Evolutionary conservation across 2,329 filamentous ascomycete species (phyloP).

Genomic region (Cladosporium sp.): DNA sequence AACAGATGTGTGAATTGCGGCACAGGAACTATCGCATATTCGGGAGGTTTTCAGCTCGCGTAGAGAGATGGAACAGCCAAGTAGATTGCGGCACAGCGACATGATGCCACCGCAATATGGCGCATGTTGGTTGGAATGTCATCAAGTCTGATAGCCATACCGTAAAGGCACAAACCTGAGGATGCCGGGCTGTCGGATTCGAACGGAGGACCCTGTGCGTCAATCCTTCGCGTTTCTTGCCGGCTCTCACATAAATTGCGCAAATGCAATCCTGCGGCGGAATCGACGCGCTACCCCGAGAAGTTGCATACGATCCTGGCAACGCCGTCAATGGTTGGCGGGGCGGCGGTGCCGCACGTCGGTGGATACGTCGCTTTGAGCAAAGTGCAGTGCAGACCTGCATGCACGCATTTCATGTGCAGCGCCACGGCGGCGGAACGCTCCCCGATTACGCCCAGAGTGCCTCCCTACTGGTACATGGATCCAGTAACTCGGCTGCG

Average conservation of each 20-base stretch:
- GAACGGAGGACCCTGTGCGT: background rate
- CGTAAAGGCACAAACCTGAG: background rate
- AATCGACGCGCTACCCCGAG: background rate
- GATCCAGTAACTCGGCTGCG: background rate
- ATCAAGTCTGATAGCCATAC: background rate
- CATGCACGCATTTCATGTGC: too few relatives aligned
- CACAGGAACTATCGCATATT: background rate
- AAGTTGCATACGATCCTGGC: background rate
- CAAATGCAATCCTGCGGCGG: background rate
- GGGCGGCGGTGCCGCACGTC: background rate
- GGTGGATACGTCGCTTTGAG: background rate
- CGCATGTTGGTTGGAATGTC: too few relatives aligned
- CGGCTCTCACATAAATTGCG: background rate
- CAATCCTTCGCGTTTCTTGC: background rate
- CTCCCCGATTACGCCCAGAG: background rate
- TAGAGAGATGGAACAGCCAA: background rate
- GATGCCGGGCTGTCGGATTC: background rate
- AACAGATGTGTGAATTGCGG: constrained; percentile 1
- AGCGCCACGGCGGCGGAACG: background rate
- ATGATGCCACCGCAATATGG: background rate
- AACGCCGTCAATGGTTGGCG: background rate
- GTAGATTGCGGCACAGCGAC: background rate
- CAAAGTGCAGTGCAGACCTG: background rate
- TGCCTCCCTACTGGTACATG: background rate
- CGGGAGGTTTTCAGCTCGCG: background rate